These are phyloP conservation scores for Plantago lanceolata DNA, from an alignment of 305 asterid species.

Conservation along the genomic window DNA sequence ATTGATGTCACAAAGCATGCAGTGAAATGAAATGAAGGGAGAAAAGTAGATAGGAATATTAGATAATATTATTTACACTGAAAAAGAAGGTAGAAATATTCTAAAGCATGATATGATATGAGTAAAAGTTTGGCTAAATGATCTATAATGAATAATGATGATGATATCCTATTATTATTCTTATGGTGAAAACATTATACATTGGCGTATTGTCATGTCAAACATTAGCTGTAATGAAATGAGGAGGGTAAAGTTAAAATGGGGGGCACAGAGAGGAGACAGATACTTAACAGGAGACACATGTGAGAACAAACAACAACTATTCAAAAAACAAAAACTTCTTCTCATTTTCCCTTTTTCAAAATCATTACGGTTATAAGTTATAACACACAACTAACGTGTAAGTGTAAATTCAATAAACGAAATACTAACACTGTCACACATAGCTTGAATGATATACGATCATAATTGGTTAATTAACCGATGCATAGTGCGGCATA, in stretches of 20 bases:
- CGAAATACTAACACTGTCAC: too few relatives aligned
- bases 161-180: neutral
- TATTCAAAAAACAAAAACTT: too few relatives aligned
- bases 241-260: slow-evolving; percentile 12
- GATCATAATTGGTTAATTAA: too few relatives aligned
- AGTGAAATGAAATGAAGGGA: neutral
- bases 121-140: slow-evolving; percentile 9
- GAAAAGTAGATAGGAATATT: neutral
- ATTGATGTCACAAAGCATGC: slow-evolving; percentile 22
- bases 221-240: slow-evolving; percentile 37
- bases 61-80: neutral
- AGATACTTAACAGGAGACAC: slow-evolving; percentile 29
- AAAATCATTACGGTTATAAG: too few relatives aligned
- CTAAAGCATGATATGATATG: slow-evolving; percentile 21
- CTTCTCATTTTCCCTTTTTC: too few relatives aligned
- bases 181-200: neutral
- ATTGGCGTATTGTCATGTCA: slow-evolving; percentile 27
- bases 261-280: slow-evolving; percentile 15
- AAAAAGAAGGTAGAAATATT: neutral
- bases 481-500: too few relatives aligned
- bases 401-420: too few relatives aligned
- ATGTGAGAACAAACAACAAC: slow-evolving; percentile 8
- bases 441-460: too few relatives aligned
- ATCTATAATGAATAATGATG: neutral
- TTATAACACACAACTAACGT: too few relatives aligned